Evolutionary conservation across 192 early-diverging fungal species (phyloP), one percentile per base, ranked within the genome.

Genomic region (Martensiomyces pterosporus): DNA sequence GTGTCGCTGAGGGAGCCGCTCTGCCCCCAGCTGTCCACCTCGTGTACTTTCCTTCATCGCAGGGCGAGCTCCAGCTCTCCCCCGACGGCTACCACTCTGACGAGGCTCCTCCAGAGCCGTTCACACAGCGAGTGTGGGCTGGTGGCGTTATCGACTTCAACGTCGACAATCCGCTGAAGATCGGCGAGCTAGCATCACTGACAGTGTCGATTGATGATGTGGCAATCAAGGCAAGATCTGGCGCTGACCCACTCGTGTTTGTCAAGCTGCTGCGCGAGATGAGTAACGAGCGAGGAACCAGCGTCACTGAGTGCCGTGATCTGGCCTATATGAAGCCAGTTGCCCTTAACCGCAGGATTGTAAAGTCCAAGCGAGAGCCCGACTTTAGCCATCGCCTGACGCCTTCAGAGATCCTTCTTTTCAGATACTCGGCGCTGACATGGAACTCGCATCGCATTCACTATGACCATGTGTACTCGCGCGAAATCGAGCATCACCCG

Each of bases 361-460:
- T 67, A 25, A 44, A 43, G 72, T 78, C 68, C 16, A 73, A 67
- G 3, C 71, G 69, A 43, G 24, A 47, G 26, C 79, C 86, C 1
- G 90, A 88, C 19, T 85, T 88, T 60, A 49, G 60, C 9, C 62
- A 71, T 26, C 57, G 38, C 0, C 43, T 89, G 34, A 60, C 48
- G 4, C 88, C 90, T 14, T 82, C 79, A 9, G 64, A 85, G 23
- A 81, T 91, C 24, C 78, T 82, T 15, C 61, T 91, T 24, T 95
- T 95, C 64, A 69, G 89, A 24, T 96, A 88, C 65, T 93, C 91
- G 19, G 90, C 93, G 21, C 49, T 93, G 64, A 88, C 87, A 3
- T 96, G 89, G 76, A 96, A 96, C 61, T 81, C 80, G 39, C 91
- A 96, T 60, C 77, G 79, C 22, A 91, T 96, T 39, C 93, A 96